phyloP scores from a whole-genome alignment of 1,139 yeast species.

The Zygosaccharomyces sapae region DNA sequence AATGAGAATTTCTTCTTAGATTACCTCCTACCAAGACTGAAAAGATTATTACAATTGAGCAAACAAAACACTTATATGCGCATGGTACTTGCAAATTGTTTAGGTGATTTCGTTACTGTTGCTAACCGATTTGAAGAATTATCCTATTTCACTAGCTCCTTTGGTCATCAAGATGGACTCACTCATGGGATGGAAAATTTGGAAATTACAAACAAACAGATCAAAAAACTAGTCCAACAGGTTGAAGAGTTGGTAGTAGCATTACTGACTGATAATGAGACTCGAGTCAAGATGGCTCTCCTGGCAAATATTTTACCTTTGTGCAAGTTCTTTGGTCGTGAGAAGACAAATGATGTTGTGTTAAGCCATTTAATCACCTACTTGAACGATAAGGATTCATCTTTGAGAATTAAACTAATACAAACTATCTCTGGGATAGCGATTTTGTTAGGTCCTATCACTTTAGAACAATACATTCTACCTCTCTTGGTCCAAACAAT shows the following conservation, averaged over 20 bases:
- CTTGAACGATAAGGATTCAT: constrained; percentile 70
- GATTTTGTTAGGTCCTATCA: constrained; percentile 71
- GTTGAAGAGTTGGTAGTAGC: constrained; percentile 64
- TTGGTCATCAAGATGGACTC: constrained; percentile 15
- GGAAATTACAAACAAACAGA: constrained; percentile 21
- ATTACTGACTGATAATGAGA: constrained; percentile 63
- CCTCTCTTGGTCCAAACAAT: constrained; percentile 81
- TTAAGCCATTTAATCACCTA: constrained; percentile 89
- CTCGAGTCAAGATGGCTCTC: constrained; percentile 66
- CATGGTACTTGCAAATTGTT: constrained; percentile 63
- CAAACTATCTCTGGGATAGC: constrained; percentile 72
- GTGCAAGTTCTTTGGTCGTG: constrained; percentile 80
- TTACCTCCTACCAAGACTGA: constrained; percentile 70
- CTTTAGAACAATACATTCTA: constrained; percentile 81
- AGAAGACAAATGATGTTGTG: constrained; percentile 80
- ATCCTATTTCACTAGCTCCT: constrained; percentile 52
- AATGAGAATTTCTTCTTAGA: constrained; percentile 76
- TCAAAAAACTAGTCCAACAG: constrained; percentile 34
- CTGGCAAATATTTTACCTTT: constrained; percentile 66
- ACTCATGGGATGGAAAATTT: constrained; percentile 31
- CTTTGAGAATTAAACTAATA: constrained; percentile 66
- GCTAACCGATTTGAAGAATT: constrained; percentile 64
- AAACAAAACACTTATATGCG: constrained; percentile 48
- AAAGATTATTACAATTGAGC: constrained; percentile 41
- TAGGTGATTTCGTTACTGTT: constrained; percentile 63